Evolutionary conservation across 2,329 filamentous ascomycete genomes (phyloP).

Genomic region (Colletotrichum brevisporum): DNA sequence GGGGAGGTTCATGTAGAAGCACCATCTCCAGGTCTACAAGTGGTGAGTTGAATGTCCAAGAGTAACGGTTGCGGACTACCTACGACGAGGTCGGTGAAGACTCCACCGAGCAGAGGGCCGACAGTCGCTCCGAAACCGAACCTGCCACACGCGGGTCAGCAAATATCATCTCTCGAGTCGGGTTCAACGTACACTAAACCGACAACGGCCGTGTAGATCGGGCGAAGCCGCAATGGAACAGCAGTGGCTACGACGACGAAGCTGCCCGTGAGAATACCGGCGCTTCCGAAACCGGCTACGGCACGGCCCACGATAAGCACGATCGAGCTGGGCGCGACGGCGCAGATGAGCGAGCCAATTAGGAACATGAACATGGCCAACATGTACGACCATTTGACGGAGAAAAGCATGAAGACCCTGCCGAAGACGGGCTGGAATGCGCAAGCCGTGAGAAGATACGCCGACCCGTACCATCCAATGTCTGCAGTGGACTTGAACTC

Average conservation of each 20-base stretch:
- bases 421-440: conserved; percentile 44
- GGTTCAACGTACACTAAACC: conserved; percentile 48
- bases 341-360: conserved; percentile 31
- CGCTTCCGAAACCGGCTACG: conserved; percentile 37
- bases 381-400: conserved; percentile 49
- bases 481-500: conserved; percentile 55
- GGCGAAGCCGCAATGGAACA: conserved; percentile 48
- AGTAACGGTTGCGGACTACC: conserved; percentile 23
- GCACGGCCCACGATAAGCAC: conserved; percentile 35
- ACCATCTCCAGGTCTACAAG: conserved; percentile 43
- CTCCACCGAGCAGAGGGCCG: conserved; percentile 53
- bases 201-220: conserved; percentile 51
- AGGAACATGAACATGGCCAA: conserved; percentile 36
- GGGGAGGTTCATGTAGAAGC: conserved; percentile 41
- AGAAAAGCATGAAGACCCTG: conserved; percentile 54
- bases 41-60: conserved; percentile 28
- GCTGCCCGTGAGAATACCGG: conserved; percentile 50
- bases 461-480: conserved; percentile 64
- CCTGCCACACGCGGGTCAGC: conserved; percentile 39
- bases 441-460: conserved; percentile 52
- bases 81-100: conserved; percentile 53
- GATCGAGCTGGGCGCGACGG: conserved; percentile 25
- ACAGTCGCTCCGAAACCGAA: conserved; percentile 52
- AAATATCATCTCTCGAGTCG: not conserved
- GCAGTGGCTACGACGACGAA: conserved; percentile 51